Evolutionary conservation across 305 asterid genomes (phyloP).

Genomic region (Fraxinus angustifolia): DNA sequence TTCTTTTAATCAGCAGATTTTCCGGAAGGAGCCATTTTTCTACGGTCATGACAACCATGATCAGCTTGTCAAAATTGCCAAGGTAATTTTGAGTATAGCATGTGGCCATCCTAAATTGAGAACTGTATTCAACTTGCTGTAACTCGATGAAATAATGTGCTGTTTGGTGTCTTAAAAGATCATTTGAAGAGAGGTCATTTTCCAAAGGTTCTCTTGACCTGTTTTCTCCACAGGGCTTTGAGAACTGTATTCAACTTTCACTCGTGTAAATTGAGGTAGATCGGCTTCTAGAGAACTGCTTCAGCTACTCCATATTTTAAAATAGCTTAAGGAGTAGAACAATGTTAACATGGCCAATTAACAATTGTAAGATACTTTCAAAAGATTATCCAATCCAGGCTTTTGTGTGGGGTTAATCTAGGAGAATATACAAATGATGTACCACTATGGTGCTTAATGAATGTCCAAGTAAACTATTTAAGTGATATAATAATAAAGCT

Average conservation of each 20-base stretch:
- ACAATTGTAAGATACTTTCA: background rate
- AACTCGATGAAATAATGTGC: background rate
- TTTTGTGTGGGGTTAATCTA: background rate
- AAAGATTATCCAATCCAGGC: background rate
- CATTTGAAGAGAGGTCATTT: background rate
- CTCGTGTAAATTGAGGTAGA: background rate
- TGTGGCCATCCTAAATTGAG: background rate
- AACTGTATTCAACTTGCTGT: background rate
- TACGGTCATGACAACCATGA: constrained; percentile 47
- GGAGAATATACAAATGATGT: background rate
- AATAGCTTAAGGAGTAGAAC: background rate
- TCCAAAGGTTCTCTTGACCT: background rate
- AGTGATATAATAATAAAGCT: background rate
- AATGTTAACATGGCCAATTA: background rate
- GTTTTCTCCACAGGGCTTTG: background rate
- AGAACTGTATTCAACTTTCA: background rate
- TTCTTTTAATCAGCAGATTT: constrained; percentile 26
- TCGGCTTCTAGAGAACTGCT: background rate
- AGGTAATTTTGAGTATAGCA: constrained; percentile 22
- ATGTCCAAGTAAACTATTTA: background rate
- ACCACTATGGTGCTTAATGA: background rate
- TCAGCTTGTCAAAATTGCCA: constrained; percentile 48
- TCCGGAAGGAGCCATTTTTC: constrained; percentile 46
- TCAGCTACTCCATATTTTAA: background rate
- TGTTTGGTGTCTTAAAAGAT: background rate